Base-by-base conservation (phyloP, 2,329 filamentous ascomycete genomes). In the Trichoderma cornu-damae region DNA sequence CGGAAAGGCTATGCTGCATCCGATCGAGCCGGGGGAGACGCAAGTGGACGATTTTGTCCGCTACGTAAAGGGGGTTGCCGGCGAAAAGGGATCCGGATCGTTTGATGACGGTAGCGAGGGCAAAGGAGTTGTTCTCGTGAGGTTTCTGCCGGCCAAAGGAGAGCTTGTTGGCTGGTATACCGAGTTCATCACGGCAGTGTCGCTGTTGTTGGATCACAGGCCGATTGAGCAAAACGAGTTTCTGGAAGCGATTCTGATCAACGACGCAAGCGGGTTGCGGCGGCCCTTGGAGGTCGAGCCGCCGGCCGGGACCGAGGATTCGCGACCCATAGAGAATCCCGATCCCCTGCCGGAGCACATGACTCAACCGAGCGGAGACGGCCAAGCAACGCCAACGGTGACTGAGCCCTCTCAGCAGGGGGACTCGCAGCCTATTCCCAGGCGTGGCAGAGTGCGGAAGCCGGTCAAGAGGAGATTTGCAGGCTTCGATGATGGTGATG, bases 211-310 rank as follows among this genome's bases (percentile, higher is more conserved):
- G 11, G 87, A 91, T 60, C 91, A 96, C 68, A 84, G 90, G 3
- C 85, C 91, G 2, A 86, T 96, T 53, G 85, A 93, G 64, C 91
- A 96, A 67, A 91, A 88, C 58, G 92, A 96, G 65, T 96, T 99
- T 61, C 78, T 99, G 2, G 90, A 96, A 69, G 89, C 89, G 1
- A 94, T 99, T 44, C 74, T 97, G 26, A 84, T 78, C n/a, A 88
- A 87, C 50, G 87, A 97, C 72, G 83, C 90, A 6, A 83, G 81
- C 59, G 79, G 82, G 42, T 76, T 97, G 18, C 85, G 89, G 58
- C 82, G 85, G 35, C 80, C 85, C 5, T 79, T 95, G 2, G 79
- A 87, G 62, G 73, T 82, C 8, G 72, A 73, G 37, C 67, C 67
- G 3, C 47, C 62, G 2, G 56, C 59, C 24, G 64, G 60, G n/a